Conservation (phyloP, 352 stramenopile species). For the Globisporangium alternatum region DNA sequence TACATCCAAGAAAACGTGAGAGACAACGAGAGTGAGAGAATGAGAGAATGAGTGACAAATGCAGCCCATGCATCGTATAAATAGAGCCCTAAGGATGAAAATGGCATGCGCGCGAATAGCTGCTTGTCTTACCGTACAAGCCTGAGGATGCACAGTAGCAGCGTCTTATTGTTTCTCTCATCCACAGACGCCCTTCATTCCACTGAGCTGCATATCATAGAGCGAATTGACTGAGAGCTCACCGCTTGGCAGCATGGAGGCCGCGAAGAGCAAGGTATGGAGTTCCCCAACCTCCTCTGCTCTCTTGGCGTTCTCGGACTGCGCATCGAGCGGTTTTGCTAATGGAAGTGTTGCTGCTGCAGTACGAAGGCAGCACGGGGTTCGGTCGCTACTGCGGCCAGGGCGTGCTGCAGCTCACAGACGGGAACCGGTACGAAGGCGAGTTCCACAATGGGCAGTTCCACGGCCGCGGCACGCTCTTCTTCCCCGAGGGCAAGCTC, state of each 20-base stretch:
- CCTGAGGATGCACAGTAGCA: background rate
- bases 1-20: constrained; percentile 41
- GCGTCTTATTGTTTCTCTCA: too few relatives aligned
- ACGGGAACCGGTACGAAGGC: constrained; percentile 74
- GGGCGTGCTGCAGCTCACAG: constrained; percentile 47
- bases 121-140: constrained; percentile 1
- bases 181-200: too few relatives aligned
- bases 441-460: constrained; percentile 82
- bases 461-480: constrained; percentile 70
- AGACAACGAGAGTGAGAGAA: background rate
- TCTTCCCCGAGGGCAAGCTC: constrained; percentile 63
- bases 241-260: constrained; percentile 8
- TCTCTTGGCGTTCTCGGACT: background rate
- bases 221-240: background rate
- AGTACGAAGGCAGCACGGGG: constrained; percentile 58
- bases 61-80: constrained; percentile 14
- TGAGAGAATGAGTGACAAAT: background rate
- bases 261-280: constrained; percentile 16
- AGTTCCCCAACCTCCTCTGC: background rate
- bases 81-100: constrained; percentile 6
- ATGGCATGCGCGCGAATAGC: background rate
- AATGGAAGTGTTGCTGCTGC: background rate
- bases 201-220: too few relatives aligned
- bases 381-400: constrained; percentile 65
- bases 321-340: background rate